Evolutionary conservation across 768 basidiomycete genomes (phyloP).

Genomic region (Tulasnella sp.): DNA sequence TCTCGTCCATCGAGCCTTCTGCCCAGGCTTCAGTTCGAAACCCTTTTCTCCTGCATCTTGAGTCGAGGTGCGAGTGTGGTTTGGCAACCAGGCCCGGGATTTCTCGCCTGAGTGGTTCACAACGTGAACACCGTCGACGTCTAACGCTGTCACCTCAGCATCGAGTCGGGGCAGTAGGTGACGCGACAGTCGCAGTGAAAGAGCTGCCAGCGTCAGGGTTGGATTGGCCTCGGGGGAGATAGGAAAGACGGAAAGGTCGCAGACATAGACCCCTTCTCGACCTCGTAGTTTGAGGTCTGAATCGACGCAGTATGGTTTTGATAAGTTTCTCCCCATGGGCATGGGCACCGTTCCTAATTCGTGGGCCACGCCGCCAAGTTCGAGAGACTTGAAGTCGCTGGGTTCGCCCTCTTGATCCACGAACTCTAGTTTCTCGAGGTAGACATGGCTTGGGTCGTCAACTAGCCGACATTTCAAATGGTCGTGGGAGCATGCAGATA

Average conservation of each 20-base stretch:
- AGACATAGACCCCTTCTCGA: conserved; percentile 25
- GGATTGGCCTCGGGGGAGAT: conserved; percentile 29
- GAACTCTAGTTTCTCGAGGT: too few relatives aligned
- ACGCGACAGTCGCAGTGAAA: conserved; percentile 27
- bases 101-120: conserved; percentile 11
- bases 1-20: neutral
- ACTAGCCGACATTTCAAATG: conserved; percentile 80
- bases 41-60: neutral
- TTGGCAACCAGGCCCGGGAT: conserved; percentile 2
- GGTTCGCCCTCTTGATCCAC: neutral
- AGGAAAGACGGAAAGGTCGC: conserved; percentile 30
- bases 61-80: neutral
- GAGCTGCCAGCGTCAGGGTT: conserved; percentile 27
- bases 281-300: conserved; percentile 23
- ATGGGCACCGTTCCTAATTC: conserved; percentile 29
- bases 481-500: conserved; percentile 58
- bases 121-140: neutral
- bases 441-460: too few relatives aligned
- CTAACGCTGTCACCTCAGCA: neutral
- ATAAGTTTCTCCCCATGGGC: neutral
- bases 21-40: neutral
- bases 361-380: conserved; percentile 29
- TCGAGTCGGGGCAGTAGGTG: neutral
- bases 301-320: conserved; percentile 11
- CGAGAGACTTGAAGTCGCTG: conserved; percentile 21